Evolutionary conservation across 1,139 yeast species (phyloP).

Genomic region (Debaryomycetaceae sp.): DNA sequence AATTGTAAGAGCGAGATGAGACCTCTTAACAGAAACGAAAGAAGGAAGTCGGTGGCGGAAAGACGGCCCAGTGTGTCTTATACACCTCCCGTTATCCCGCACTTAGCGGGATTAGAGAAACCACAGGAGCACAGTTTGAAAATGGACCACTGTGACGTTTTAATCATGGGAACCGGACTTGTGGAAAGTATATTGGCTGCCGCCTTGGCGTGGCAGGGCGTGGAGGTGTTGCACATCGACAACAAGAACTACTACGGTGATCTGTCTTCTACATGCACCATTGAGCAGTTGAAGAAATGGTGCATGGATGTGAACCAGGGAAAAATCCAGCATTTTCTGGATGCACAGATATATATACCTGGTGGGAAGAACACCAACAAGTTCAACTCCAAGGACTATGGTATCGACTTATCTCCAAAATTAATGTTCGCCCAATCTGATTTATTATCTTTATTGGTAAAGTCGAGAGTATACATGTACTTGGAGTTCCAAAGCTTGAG

Average conservation of each 20-base stretch:
- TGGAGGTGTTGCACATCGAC: conserved; percentile 85
- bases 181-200: conserved; percentile 89
- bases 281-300: conserved; percentile 83
- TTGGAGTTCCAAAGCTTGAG: conserved; percentile 88
- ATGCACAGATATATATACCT: conserved; percentile 74
- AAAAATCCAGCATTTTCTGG: conserved; percentile 47
- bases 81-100: conserved; percentile 66
- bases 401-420: conserved; percentile 87
- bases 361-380: conserved; percentile 39
- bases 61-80: conserved; percentile 59
- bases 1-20: conserved; percentile 2
- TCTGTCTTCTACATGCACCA: conserved; percentile 75
- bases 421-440: conserved; percentile 86
- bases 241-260: conserved; percentile 84
- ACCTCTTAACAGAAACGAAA: conserved; percentile 27
- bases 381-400: conserved; percentile 68
- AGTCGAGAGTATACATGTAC: conserved; percentile 85
- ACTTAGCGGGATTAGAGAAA: conserved; percentile 70
- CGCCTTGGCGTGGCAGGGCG: conserved; percentile 95
- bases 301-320: conserved; percentile 60
- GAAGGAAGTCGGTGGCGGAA: conserved; percentile 74
- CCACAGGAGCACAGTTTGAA: conserved; percentile 48
- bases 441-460: conserved; percentile 69
- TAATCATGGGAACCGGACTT: conserved; percentile 89
- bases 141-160: conserved; percentile 76